Conservation (phyloP, 1,139 yeast species). For the Nakaseomyces glabratus region DNA sequence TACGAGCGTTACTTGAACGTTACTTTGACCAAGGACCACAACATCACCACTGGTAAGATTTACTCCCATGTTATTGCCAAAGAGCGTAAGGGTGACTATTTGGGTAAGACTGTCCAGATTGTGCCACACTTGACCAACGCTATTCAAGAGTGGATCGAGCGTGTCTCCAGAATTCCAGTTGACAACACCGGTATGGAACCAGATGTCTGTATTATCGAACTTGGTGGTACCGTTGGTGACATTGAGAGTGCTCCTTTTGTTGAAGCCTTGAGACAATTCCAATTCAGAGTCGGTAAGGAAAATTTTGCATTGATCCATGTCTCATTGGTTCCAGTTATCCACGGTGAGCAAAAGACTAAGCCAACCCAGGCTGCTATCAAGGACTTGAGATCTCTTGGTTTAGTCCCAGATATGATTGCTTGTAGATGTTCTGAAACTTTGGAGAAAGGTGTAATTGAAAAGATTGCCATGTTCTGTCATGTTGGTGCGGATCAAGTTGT, state of each 20-base stretch:
- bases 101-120: conserved; percentile 98
- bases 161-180: conserved; percentile 84
- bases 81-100: conserved; percentile 94
- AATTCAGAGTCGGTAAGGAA: conserved; percentile 88
- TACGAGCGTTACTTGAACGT: conserved; percentile 93
- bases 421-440: conserved; percentile 88
- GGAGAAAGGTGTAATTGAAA: conserved; percentile 76
- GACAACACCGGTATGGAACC: conserved; percentile 84
- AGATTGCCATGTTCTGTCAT: conserved; percentile 98
- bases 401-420: conserved; percentile 94
- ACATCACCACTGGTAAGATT: conserved; percentile 96
- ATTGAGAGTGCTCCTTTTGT: conserved; percentile 98
- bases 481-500: conserved; percentile 96
- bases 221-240: conserved; percentile 99
- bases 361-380: conserved; percentile 99
- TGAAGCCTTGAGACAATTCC: conserved; percentile 97
- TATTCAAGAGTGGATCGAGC: conserved; percentile 97
- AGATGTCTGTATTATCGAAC: conserved; percentile 90
- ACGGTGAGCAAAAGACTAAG: conserved; percentile 97
- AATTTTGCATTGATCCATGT: conserved; percentile 95
- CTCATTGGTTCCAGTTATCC: conserved; percentile 92
- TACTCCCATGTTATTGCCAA: conserved; percentile 88
- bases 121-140: conserved; percentile 97
- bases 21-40: conserved; percentile 86
- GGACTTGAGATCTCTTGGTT: conserved; percentile 89